Base-by-base conservation (phyloP, 352 stramenopile species). In the Phytophthora fragariaefolia region DNA sequence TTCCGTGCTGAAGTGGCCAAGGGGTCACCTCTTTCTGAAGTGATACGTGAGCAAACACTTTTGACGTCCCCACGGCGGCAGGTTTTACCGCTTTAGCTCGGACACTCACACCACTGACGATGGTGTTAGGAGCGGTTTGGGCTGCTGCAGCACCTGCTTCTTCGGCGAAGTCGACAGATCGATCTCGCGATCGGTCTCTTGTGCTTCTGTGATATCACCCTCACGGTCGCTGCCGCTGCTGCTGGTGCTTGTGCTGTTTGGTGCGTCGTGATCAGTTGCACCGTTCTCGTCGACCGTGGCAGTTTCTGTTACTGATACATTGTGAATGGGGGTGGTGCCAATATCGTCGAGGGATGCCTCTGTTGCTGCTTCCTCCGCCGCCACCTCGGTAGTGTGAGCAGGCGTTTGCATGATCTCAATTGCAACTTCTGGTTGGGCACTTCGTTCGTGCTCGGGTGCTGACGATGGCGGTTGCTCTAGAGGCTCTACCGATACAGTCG, bases 51-150 rank as follows among this genome's bases (percentile, higher is more conserved):
- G 57, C 28, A 57, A n/a, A 22, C 22, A 26, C 50, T 65, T 26
- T 65, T 53, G 53, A 27, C 62, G 53, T 30, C 28, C 62, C 42
- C 48, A 66, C 45, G 27, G 18, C 18, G 27, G 30, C 18, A 55
- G 18, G 56, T 64, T 72, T 71, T 56, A 63, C 47, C 58, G 59
- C 30, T 66, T 58, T 34, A 20, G 32, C 50, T 57, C 46, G 46
- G 18, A 34, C 24, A 30, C 34, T 90, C 75, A 91, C 46, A 92
- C 81, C 10, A 86, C 71, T 4, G 83, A 77, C 1, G 85, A 91
- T 28, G 83, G 82, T 13, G 85, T 85, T 34, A 81, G 55, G 42
- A 77, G 32, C 24, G 73, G 50, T 42, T 73, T 79, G 49, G 78
- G 77, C 40, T 87, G 83, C 55, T 88, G 77, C 24, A 73, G 26